Evolutionary conservation across 2,329 filamentous ascomycete genomes (phyloP), one percentile per base, ranked within the genome.

Genomic region (Fusarium sp.): DNA sequence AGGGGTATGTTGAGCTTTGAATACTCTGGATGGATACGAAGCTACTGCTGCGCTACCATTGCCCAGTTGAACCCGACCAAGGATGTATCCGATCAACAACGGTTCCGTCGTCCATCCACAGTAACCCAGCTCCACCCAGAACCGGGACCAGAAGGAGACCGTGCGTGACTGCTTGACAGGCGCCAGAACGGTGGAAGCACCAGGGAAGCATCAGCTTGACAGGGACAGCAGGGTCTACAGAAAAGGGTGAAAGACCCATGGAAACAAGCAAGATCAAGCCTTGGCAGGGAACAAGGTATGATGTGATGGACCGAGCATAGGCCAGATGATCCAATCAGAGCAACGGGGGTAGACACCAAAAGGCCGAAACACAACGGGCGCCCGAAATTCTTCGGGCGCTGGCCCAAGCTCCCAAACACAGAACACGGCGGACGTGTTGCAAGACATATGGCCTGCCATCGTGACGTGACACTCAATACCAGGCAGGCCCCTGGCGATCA

Each of bases 341-440:
- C 11, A 33, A 23, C 17, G 35, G 45, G 44, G 43, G 37, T 29
- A 27, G 41, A 15, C 50, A 43, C 48, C 57, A 43, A 58, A 58
- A 39, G 57, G 49, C 59, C 55, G 53, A 63, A 65, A 49, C 50
- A 52, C 56, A 67, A 69, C 65, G 55, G 63, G 57, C 51, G 63
- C 63, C 68, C 68, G 68, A 70, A 67, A 57, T 39, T 48, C 56
- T 67, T 70, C 68, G 68, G 68, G 64, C 61, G 32, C 43, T 33
- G 56, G 50, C 37, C 42, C 42, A 60, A 50, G 56, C 63, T 52
- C 29, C 49, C 14, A 25, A 36, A 15, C 39, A 29, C 42, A 25
- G 42, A 53, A 54, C 35, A 56, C 53, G 35, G n/a, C 36, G 3
- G 29, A 15, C 29, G 25, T 36, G 37, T 45, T n/a, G 27, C 39